Conservation (phyloP, 2,329 filamentous ascomycete species). For the Penicillium sp. region DNA sequence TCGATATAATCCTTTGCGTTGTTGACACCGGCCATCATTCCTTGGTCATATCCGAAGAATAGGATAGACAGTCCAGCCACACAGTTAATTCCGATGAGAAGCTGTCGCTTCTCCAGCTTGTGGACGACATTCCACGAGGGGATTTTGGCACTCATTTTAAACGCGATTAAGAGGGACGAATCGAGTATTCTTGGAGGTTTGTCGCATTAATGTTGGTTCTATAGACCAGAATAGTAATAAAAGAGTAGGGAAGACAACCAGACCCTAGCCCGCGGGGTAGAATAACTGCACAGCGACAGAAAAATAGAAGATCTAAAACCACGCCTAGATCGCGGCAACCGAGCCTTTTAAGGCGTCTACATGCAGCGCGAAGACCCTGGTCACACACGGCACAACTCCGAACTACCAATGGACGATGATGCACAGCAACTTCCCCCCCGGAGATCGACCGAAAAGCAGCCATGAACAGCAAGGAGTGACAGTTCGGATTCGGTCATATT, state of each 20-base stretch:
- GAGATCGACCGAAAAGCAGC: conserved; percentile 16
- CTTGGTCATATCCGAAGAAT: conserved; percentile 63
- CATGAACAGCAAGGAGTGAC: conserved; percentile 10
- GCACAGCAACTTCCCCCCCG: conserved; percentile 15
- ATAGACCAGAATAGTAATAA: background rate
- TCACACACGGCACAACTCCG: conserved; percentile 13
- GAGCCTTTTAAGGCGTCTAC: conserved; percentile 7
- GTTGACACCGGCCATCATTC: conserved; percentile 63
- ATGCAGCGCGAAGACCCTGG: background rate
- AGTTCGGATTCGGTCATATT: conserved; percentile 10
- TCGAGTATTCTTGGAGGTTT: background rate
- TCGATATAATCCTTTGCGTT: conserved; percentile 63
- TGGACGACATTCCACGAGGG: conserved; percentile 51
- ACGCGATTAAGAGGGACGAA: background rate
- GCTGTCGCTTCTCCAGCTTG: conserved; percentile 53
- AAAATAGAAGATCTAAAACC: background rate
- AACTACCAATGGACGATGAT: background rate
- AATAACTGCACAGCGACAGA: background rate
- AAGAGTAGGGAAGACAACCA: background rate
- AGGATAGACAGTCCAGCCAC: conserved; percentile 65
- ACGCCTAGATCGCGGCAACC: background rate
- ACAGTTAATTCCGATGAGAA: conserved; percentile 62
- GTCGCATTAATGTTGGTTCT: background rate
- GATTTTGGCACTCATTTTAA: conserved; percentile 40
- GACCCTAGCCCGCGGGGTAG: background rate